These are phyloP conservation scores for Saitozyma podzolica DNA, from an alignment of 768 basidiomycete species.

Conservation along the genomic window DNA sequence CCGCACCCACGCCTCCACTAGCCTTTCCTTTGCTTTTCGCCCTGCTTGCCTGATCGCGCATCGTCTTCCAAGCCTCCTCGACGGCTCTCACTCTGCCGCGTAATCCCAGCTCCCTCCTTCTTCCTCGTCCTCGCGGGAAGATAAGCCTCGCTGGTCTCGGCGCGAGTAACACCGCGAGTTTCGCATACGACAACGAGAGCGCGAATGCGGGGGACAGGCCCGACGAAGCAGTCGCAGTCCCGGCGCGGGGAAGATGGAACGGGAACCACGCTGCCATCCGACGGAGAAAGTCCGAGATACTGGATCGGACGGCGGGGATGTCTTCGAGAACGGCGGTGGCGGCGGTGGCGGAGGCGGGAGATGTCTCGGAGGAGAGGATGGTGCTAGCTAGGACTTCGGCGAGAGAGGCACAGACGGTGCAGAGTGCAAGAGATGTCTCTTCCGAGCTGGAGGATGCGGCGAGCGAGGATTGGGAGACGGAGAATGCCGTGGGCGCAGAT, in stretches of 20 bases:
- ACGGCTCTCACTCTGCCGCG: slow-evolving; percentile 20
- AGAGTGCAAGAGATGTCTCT: slow-evolving; percentile 39
- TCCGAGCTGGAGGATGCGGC: slow-evolving; percentile 13
- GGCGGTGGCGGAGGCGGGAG: not conserved
- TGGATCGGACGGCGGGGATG: slow-evolving; percentile 21
- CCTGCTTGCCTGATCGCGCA: slow-evolving; percentile 29
- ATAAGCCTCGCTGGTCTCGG: slow-evolving; percentile 26
- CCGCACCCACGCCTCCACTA: slow-evolving; percentile 12
- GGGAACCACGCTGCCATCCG: slow-evolving; percentile 86
- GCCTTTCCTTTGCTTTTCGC: slow-evolving; percentile 31
- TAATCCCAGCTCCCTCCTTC: slow-evolving; percentile 18
- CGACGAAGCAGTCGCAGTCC: slow-evolving; percentile 6
- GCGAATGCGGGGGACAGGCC: slow-evolving; percentile 29
- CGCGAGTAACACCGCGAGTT: slow-evolving; percentile 44
- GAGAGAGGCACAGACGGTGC: slow-evolving; percentile 35
- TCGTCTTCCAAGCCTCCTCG: slow-evolving; percentile 33
- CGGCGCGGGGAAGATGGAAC: slow-evolving; percentile 53
- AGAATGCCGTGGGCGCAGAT: slow-evolving; percentile 77
- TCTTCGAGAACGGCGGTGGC: slow-evolving; percentile 3
- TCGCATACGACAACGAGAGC: slow-evolving; percentile 45
- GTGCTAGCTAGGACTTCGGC: slow-evolving; percentile 34
- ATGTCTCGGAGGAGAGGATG: slow-evolving; percentile 16
- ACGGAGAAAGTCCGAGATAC: slow-evolving; percentile 58
- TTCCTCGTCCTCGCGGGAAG: slow-evolving; percentile 8
- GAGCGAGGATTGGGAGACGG: slow-evolving; percentile 55